Base-by-base conservation (phyloP, 2,329 filamentous ascomycete species). In the Curvularia sp. region DNA sequence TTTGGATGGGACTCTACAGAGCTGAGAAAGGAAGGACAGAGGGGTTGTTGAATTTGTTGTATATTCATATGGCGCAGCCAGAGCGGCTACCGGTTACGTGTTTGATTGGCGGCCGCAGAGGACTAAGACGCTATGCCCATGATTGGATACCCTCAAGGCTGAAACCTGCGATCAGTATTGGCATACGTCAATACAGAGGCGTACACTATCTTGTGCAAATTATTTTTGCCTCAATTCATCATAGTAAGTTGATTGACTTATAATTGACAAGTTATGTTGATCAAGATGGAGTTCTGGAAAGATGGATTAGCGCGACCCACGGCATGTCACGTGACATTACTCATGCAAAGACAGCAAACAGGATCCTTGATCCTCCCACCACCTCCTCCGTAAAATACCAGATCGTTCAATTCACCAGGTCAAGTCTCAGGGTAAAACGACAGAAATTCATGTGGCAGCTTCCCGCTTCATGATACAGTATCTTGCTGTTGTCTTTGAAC, bases 401-500 rank as follows among this genome's bases (percentile, higher is more conserved):
- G 32, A n/a, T 13, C 32, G n/a, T n/a, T 15, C 13, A 8, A 13
- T 34, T 4, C 32, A 5, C 32, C 13, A n/a, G 4, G 15, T 15
- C 6, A 5, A 15, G 1, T 15, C 19, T 25, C 28, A 19, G 18
- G 13, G 1, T 23, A 49, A 10, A 39, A 23, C 23, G 28, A 15
- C 19, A 21, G 3, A 28, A 4, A 30, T 59, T 18, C 21, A 57
- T 8, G 36, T 46, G 3, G 39, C 63, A 0, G 62, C 61, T 3
- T 23, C 32, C 1, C 43, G 53, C 9, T 72, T 72, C 60, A 60
- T 63, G 19, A 55, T 39, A 1, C 12, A 46, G 3, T 71, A 68
- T 34, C 66, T 71, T 32, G 47, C 42, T 9, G 65, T 65, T 6
- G 60, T 71, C 0, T 47, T 71, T 10, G 68, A 73, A 32, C 64